Percentiles rank a stretch among this genome's conserved stretches.
Conservation (phyloP, 164 flowering plant species). For the Tetrastigma voinierianum region DNA sequence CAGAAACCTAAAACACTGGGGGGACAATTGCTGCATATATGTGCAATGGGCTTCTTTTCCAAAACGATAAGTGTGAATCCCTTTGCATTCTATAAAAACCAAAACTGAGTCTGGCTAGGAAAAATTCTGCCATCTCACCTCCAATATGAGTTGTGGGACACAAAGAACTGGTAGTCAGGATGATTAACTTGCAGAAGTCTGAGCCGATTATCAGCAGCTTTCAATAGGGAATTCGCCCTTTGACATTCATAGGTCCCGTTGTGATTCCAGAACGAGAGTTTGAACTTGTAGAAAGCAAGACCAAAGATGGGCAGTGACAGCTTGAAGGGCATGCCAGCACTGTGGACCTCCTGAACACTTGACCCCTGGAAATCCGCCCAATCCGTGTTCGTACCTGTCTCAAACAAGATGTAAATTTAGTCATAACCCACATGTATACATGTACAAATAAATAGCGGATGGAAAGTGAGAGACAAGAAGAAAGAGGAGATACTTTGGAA, state of each 20-base stretch:
- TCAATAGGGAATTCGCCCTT: slow-evolving; percentile 41
- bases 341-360: slow-evolving; percentile 12
- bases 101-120: neutral
- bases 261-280: slow-evolving; percentile 42
- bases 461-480: neutral
- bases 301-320: slow-evolving; percentile 55
- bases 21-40: too few species aligned
- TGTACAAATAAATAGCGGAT: neutral
- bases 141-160: slow-evolving; percentile 22
- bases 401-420: neutral
- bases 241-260: slow-evolving; percentile 34
- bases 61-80: neutral
- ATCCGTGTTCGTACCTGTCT: slow-evolving; percentile 24
- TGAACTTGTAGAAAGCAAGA: slow-evolving; percentile 60
- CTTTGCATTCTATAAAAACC: neutral
- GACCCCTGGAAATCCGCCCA: slow-evolving; percentile 12
- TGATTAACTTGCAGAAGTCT: slow-evolving; percentile 47
- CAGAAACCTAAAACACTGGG: neutral
- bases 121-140: slow-evolving; percentile 11
- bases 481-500: slow-evolving; percentile 32
- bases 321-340: slow-evolving; percentile 20
- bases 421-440: neutral
- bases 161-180: slow-evolving; percentile 62
- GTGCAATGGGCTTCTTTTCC: neutral
- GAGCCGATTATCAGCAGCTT: slow-evolving; percentile 62